Base-by-base conservation (phyloP, 371 early-diverging fungal species). In the Mortierella sp. region DNA sequence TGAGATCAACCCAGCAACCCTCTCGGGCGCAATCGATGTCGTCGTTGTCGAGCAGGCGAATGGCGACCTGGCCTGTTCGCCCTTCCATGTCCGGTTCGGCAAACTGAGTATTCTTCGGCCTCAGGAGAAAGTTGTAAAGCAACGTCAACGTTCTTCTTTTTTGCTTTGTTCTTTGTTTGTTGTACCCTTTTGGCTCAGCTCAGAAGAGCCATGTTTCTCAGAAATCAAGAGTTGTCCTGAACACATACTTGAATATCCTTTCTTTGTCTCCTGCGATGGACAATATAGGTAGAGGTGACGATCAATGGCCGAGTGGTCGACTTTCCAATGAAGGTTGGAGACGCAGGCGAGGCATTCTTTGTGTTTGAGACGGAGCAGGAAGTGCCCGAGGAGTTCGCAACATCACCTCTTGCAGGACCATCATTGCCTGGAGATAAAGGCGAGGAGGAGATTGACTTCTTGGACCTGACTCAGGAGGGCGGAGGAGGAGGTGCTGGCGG, bases 31-130 rank as follows among this genome's bases (percentile, higher is more conserved):
- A 51, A 99, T 99, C 88, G 99, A 99, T 89, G 94, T 99, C 69
- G 94, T 99, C 13, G 99, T 98, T 19, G 97, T 98, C 19, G 94
- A 98, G 84, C 95, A 93, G 80, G 80, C 89, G 48, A 90, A 95
- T 84, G 98, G 98, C 26, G 93, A 93, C 44, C 89, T 98, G 43
- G 89, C 92, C 14, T 97, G 98, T 86, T 97, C 98, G 11, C 99
- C 99, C 5, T 99, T 99, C 86, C 99, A 99, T 89, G 98, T 99
- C n/a, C 93, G 99, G 51, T 99, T 99, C 87, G 98, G 99, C 19
- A 99, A 98, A 88, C 89, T 99, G 11, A 96, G 96, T 70, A 93
- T 99, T 44, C 91, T 99, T 46, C 91, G 96, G 48, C 96, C 97
- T 44, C 95, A 90, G 80, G 98, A 97, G 78, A 98, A 99, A 74